A percentile compares a stretch with the other conserved stretches of the same genome.
Conservation (phyloP, 169 alveolate species). For the Neospora caninum region DNA sequence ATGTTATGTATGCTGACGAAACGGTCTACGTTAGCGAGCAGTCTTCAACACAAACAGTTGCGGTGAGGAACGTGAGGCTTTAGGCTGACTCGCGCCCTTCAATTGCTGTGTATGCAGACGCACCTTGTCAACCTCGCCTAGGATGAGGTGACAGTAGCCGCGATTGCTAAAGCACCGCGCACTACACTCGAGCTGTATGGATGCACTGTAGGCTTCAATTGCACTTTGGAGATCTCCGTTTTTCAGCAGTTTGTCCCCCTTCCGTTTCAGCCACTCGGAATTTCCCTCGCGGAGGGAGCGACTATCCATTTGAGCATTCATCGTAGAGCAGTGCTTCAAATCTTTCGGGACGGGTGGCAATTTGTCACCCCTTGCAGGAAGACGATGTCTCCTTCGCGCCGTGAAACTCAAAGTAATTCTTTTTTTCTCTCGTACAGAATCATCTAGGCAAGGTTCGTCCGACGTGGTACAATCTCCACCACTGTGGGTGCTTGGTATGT, state of each 20-base stretch:
- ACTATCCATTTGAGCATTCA: neutral
- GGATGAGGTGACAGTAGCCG: neutral
- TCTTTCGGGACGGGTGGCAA: slow-evolving; percentile 1
- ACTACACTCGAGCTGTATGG: neutral
- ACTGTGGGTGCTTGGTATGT: too few species aligned
- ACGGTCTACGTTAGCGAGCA: too few species aligned
- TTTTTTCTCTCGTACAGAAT: neutral
- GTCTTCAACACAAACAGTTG: too few species aligned
- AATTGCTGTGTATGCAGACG: neutral
- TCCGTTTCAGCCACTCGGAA: slow-evolving; percentile 22
- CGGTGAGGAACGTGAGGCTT: too few species aligned
- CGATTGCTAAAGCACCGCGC: slow-evolving; percentile 2
- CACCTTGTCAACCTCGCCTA: slow-evolving; percentile 22
- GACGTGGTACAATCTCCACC: too few species aligned
- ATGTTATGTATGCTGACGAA: too few species aligned
- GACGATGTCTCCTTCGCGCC: neutral
- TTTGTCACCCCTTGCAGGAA: slow-evolving; percentile 34
- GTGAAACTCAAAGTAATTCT: neutral
- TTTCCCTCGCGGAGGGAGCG: neutral
- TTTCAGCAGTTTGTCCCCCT: neutral
- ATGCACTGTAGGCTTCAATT: slow-evolving; percentile 9
- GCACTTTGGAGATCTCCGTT: slow-evolving; percentile 11
- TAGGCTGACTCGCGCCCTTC: too few species aligned
- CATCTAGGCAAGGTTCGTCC: neutral
- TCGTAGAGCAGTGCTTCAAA: neutral